These are phyloP conservation scores for Saprolegnia diclina DNA, from an alignment of 352 stramenopile species.

Conservation along the genomic window DNA sequence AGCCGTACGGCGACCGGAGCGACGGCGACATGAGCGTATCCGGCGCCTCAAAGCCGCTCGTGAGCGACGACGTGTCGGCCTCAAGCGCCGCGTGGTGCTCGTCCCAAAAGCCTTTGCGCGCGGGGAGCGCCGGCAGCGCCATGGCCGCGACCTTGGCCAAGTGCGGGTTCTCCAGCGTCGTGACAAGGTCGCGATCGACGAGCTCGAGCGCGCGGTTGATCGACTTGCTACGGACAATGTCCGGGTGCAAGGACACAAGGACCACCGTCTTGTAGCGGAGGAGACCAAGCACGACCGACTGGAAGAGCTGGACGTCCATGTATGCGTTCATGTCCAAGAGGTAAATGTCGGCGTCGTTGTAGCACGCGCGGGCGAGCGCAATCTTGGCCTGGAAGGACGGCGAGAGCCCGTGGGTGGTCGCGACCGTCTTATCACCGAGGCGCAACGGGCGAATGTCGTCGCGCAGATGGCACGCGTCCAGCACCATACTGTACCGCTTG, in stretches of 20 bases:
- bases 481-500: constrained; percentile 40
- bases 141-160: background rate
- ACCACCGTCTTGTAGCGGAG: constrained; percentile 57
- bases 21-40: constrained; percentile 18
- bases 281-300: constrained; percentile 53
- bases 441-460: constrained; percentile 85
- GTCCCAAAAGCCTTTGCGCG: constrained; percentile 15
- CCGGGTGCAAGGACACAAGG: constrained; percentile 49
- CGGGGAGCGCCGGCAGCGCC: background rate
- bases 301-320: constrained; percentile 85
- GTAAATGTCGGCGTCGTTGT: constrained; percentile 32
- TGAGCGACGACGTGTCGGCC: background rate
- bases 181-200: background rate
- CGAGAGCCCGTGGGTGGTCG: constrained; percentile 66
- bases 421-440: constrained; percentile 88
- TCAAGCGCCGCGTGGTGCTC: background rate
- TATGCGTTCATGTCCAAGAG: constrained; percentile 24
- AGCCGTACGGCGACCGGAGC: constrained; percentile 14
- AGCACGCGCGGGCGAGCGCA: constrained; percentile 47
- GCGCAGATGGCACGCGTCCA: constrained; percentile 69
- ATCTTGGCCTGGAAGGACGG: constrained; percentile 58
- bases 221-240: background rate
- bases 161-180: background rate
- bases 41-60: background rate
- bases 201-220: constrained; percentile 7